Evolutionary conservation across 768 basidiomycete genomes (phyloP).

Genomic region (Xanthoconium purpureum): DNA sequence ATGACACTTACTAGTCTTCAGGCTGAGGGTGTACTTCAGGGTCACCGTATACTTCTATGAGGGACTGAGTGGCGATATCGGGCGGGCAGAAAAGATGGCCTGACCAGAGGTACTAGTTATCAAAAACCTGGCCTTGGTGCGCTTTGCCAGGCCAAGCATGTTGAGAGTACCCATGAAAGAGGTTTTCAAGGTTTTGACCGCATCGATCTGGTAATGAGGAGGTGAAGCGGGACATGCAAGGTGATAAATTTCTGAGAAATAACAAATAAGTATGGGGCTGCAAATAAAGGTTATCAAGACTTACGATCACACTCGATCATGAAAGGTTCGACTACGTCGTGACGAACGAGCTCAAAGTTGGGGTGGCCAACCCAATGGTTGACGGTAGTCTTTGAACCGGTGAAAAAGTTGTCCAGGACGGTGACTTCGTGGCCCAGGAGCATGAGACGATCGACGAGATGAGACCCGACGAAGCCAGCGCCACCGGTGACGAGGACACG

Average conservation of each 20-base stretch:
- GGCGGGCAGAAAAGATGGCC: constrained; percentile 12
- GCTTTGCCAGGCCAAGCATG: constrained; percentile 98
- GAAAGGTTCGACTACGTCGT: constrained; percentile 96
- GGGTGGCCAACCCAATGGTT: constrained; percentile 97
- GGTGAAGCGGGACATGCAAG: constrained; percentile 97
- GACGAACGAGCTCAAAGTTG: constrained; percentile 97
- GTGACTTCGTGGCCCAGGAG: constrained; percentile 96
- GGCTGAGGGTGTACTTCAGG: constrained; percentile 96
- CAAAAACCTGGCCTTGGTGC: constrained; percentile 95
- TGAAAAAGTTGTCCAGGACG: constrained; percentile 98
- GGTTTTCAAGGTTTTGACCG: constrained; percentile 97
- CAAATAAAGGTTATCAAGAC: constrained; percentile 21
- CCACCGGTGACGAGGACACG: constrained; percentile 95
- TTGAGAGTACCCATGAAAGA: constrained; percentile 98
- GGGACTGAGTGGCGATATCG: constrained; percentile 1
- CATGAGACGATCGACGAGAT: constrained; percentile 97
- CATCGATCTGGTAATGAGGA: constrained; percentile 96
- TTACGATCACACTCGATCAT: constrained; percentile 98
- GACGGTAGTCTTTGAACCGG: constrained; percentile 95
- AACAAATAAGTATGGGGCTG: not conserved
- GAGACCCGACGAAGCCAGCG: constrained; percentile 98
- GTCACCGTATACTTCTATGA: constrained; percentile 92
- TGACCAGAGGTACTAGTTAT: constrained; percentile 92
- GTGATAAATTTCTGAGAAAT: constrained; percentile 84
- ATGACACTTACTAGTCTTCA: constrained; percentile 80